Percentiles rank a stretch among this genome's conserved stretches.
These are phyloP conservation scores for Penicillium steckii DNA, from an alignment of 495 filamentous ascomycete species.

Conservation along the genomic window DNA sequence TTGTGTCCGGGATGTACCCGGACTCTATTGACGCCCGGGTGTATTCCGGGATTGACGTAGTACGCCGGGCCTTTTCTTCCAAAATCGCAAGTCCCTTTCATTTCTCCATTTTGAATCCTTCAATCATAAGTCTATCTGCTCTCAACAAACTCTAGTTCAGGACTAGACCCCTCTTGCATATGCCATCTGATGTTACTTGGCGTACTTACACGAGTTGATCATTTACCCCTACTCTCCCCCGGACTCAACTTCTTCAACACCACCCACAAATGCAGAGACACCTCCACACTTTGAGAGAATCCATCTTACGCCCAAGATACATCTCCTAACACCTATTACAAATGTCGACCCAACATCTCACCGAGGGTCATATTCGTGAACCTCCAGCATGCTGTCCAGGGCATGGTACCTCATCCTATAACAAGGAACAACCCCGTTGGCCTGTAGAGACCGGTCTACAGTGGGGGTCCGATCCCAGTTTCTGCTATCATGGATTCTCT, in stretches of 20 bases:
- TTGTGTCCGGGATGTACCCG: constrained; percentile 16
- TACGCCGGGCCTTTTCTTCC: constrained; percentile 7
- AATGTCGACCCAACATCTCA: not conserved
- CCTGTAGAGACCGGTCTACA: constrained; percentile 16
- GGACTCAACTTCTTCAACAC: not conserved
- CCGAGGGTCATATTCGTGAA: not conserved
- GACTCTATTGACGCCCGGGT: constrained; percentile 8
- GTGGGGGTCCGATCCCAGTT: constrained; percentile 29
- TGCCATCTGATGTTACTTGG: not conserved
- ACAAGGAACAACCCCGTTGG: not conserved
- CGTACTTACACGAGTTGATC: not conserved
- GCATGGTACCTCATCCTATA: not conserved
- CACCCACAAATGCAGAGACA: not conserved
- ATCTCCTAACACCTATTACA: not conserved
- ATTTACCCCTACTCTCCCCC: not conserved
- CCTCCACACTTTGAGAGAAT: not conserved
- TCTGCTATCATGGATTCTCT: constrained; percentile 27
- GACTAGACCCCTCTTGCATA: constrained; percentile 1
- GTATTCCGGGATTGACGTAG: constrained; percentile 23
- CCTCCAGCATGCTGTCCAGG: not conserved
- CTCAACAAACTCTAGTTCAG: not conserved
- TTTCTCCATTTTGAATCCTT: not conserved
- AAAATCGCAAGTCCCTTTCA: constrained; percentile 8
- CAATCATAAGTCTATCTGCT: not conserved
- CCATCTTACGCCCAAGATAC: not conserved